phyloP scores from a whole-genome alignment of 2,329 filamentous ascomycete genomes.

The Corinectria fuckeliana region DNA sequence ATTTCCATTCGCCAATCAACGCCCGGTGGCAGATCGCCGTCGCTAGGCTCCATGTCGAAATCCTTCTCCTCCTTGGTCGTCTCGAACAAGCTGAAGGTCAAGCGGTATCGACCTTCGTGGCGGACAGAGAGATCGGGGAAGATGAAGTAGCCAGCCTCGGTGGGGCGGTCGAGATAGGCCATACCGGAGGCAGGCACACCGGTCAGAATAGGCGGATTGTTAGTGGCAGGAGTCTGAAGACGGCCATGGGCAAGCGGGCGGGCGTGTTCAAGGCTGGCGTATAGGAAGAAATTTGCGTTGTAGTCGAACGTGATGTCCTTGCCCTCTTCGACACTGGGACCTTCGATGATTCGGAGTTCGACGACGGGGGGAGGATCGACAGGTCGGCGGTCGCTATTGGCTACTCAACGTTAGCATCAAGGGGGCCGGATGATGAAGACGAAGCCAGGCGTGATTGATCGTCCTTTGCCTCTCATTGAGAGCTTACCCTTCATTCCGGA shows the following conservation, averaged over 20 bases:
- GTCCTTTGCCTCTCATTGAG: neutral
- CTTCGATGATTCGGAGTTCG: constrained; percentile 85
- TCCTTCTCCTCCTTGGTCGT: constrained; percentile 87
- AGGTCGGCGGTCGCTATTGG: constrained; percentile 76
- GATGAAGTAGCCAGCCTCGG: constrained; percentile 87
- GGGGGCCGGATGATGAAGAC: neutral
- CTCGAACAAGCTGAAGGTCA: constrained; percentile 93
- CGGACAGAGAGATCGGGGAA: constrained; percentile 96
- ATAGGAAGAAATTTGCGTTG: constrained; percentile 98
- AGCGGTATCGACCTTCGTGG: constrained; percentile 90
- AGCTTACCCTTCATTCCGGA: constrained; percentile 90
- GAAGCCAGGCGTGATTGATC: neutral
- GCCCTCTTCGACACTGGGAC: constrained; percentile 63
- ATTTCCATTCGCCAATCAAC: constrained; percentile 90
- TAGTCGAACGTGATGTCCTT: constrained; percentile 86
- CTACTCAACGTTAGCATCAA: constrained; percentile 36
- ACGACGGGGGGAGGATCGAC: constrained; percentile 96
- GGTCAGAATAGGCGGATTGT: constrained; percentile 83
- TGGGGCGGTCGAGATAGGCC: constrained; percentile 90
- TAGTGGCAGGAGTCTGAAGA: constrained; percentile 69
- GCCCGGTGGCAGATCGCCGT: constrained; percentile 54
- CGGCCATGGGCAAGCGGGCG: constrained; percentile 83
- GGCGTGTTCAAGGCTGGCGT: constrained; percentile 86
- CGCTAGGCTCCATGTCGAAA: constrained; percentile 63
- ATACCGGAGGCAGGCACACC: constrained; percentile 95